Percentiles rank a stretch among this genome's conserved stretches.
These are phyloP conservation scores for Agaricus sinodeliciosus DNA, from an alignment of 768 basidiomycete genomes.

Conservation along the genomic window DNA sequence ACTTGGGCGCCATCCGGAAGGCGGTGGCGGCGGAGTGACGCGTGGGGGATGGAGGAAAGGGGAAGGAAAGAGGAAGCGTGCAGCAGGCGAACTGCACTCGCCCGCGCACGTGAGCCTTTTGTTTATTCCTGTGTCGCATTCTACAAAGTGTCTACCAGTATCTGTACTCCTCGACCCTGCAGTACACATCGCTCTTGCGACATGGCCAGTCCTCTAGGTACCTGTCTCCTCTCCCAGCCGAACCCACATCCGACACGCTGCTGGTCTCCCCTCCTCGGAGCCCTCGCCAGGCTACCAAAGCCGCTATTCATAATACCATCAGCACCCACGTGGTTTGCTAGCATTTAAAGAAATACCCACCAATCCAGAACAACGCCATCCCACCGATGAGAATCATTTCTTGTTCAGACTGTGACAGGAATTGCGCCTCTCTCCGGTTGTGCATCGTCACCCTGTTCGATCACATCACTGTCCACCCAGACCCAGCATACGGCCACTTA, in stretches of 20 bases:
- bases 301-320: slow-evolving; percentile 21
- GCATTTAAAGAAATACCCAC: slow-evolving; percentile 32
- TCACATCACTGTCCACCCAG: background rate
- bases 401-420: slow-evolving; percentile 66
- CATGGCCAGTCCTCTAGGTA: slow-evolving; percentile 33
- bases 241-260: slow-evolving; percentile 13
- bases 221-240: slow-evolving; percentile 11
- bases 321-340: background rate
- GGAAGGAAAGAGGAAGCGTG: slow-evolving; percentile 1
- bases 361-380: slow-evolving; percentile 71
- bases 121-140: slow-evolving; percentile 8
- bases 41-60: background rate
- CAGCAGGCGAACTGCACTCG: background rate
- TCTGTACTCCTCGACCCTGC: slow-evolving; percentile 62
- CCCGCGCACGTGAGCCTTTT: slow-evolving; percentile 8
- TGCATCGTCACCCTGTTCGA: slow-evolving; percentile 56
- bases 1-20: slow-evolving; percentile 38
- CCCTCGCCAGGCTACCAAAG: slow-evolving; percentile 39
- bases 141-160: slow-evolving; percentile 3
- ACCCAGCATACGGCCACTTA: slow-evolving; percentile 26
- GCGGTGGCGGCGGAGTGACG: background rate
- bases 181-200: slow-evolving; percentile 52
- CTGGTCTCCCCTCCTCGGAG: slow-evolving; percentile 20
- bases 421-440: slow-evolving; percentile 50
- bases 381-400: slow-evolving; percentile 67